Evolutionary conservation across 2,329 filamentous ascomycete species (phyloP).

Genomic region (Colletotrichum lentis): DNA sequence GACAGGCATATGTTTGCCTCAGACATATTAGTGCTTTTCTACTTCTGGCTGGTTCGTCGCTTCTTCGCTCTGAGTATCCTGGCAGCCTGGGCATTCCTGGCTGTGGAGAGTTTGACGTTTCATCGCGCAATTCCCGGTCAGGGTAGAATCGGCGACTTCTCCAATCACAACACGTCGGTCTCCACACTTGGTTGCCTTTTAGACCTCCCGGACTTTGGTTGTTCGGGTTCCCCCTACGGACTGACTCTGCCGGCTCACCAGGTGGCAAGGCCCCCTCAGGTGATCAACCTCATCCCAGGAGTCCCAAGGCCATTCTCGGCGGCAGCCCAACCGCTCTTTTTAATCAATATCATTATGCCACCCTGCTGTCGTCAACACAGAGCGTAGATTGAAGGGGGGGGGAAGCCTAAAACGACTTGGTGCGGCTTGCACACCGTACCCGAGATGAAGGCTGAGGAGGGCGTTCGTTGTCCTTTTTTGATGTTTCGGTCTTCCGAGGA

Average conservation of each 20-base stretch:
- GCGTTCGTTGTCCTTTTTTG: neutral
- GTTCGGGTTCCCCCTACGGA: neutral
- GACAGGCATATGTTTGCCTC: constrained; percentile 22
- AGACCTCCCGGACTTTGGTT: neutral
- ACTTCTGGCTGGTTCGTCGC: too few relatives aligned
- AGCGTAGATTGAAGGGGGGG: neutral
- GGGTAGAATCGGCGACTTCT: constrained; percentile 23
- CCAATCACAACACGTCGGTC: constrained; percentile 23
- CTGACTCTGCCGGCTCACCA: neutral
- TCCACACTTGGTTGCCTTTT: constrained; percentile 11
- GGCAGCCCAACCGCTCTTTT: neutral
- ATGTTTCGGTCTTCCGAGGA: neutral
- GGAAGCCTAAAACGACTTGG: neutral
- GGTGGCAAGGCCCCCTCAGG: neutral
- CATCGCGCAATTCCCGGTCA: constrained; percentile 28
- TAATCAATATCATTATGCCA: neutral
- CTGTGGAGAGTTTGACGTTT: constrained; percentile 24
- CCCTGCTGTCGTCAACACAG: neutral
- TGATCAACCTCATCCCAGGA: neutral
- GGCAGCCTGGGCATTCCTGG: neutral
- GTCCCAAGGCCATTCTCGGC: neutral
- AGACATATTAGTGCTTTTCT: constrained; percentile 26
- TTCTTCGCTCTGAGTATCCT: too few relatives aligned
- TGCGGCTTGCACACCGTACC: neutral
- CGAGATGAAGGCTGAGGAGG: neutral